These are phyloP conservation scores for Yamadazyma aaseri DNA, from an alignment of 1,139 yeast species.

Conservation along the genomic window DNA sequence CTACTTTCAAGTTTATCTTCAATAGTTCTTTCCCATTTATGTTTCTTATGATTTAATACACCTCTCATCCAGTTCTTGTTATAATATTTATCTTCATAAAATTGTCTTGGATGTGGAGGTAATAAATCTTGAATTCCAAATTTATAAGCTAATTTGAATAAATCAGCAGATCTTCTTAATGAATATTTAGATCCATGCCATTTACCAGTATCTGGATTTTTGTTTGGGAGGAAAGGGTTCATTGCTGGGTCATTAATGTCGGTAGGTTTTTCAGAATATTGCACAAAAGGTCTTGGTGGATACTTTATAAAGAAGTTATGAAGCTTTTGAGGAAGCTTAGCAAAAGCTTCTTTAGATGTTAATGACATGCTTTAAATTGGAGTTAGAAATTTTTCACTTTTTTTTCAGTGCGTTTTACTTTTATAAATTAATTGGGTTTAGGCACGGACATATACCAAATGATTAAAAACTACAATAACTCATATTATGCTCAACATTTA, in stretches of 20 bases:
- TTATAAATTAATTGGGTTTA: too few relatives aligned
- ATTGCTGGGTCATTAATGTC: constrained; percentile 64
- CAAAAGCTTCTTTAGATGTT: constrained; percentile 43
- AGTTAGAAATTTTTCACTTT: constrained; percentile 4
- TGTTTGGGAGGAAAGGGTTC: constrained; percentile 88
- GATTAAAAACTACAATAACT: too few relatives aligned
- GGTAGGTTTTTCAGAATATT: constrained; percentile 66
- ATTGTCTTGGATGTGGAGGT: constrained; percentile 73
- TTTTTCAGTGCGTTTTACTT: not conserved
- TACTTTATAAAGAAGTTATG: constrained; percentile 75
- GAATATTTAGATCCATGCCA: constrained; percentile 82
- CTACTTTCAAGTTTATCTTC: constrained; percentile 62
- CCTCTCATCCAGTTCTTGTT: constrained; percentile 76
- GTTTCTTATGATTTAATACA: constrained; percentile 74
- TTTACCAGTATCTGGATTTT: constrained; percentile 74
- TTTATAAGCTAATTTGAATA: constrained; percentile 79
- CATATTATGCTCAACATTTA: constrained; percentile 5
- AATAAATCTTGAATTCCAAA: constrained; percentile 77
- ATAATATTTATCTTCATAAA: constrained; percentile 76
- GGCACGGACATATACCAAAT: too few relatives aligned
- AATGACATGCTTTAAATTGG: constrained; percentile 20
- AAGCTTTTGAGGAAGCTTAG: constrained; percentile 67
- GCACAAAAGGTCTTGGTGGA: constrained; percentile 81
- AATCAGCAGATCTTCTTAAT: constrained; percentile 78
- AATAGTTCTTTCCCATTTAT: constrained; percentile 72